A percentile compares a stretch with the other conserved stretches of the same genome.
Evolutionary conservation across 169 alveolate species (phyloP).

Genomic region (Blepharisma undulans): DNA sequence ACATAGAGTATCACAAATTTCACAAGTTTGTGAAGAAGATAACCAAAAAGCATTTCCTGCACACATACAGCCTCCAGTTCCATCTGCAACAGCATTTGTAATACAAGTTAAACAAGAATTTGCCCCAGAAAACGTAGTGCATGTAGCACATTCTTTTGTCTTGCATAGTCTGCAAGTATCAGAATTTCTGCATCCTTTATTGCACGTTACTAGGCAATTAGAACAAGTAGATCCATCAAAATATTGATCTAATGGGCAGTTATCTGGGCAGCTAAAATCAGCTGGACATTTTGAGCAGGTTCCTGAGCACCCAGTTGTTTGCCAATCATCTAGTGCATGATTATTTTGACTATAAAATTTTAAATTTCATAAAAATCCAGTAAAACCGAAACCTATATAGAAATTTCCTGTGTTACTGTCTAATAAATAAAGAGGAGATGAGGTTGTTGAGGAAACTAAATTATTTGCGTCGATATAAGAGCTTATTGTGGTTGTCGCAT

Average conservation of each 20-base stretch:
- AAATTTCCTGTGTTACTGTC: not conserved
- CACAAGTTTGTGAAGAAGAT: conserved; percentile 6
- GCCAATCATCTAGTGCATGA: not conserved
- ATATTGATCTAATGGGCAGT: not conserved
- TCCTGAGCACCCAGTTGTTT: not conserved
- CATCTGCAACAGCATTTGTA: not conserved
- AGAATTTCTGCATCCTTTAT: too few relatives aligned
- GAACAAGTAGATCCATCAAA: not conserved
- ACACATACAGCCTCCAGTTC: not conserved
- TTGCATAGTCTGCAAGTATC: not conserved
- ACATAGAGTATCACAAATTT: not conserved
- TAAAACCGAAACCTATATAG: not conserved
- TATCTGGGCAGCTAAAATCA: not conserved
- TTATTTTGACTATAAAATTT: not conserved
- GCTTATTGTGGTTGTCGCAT: not conserved
- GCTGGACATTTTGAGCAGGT: not conserved
- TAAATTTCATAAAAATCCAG: not conserved
- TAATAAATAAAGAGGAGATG: not conserved
- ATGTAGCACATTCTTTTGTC: not conserved
- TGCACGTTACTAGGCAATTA: too few relatives aligned
- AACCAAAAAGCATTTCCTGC: not conserved
- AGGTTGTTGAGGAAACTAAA: not conserved
- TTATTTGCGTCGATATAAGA: not conserved
- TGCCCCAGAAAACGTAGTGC: not conserved
- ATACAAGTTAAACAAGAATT: not conserved